These are phyloP conservation scores for Kappamyces sp. DNA, from an alignment of 192 early-diverging fungal species.

Conservation along the genomic window DNA sequence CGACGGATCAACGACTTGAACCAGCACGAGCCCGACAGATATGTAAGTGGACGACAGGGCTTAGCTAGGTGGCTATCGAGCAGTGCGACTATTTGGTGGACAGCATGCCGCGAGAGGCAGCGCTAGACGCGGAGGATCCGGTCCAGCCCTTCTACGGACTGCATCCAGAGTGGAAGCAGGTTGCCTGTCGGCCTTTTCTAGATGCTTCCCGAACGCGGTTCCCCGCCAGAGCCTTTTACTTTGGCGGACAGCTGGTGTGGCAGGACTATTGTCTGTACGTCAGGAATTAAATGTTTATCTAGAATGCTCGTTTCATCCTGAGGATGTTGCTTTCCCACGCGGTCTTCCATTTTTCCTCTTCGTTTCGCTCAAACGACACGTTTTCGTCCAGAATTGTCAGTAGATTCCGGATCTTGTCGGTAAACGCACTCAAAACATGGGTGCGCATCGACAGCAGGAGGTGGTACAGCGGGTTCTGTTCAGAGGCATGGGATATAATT, in stretches of 20 bases:
- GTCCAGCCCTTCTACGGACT: slow-evolving; percentile 44
- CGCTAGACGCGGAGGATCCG: slow-evolving; percentile 31
- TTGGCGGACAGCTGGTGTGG: slow-evolving; percentile 8
- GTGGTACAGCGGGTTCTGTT: too few species aligned
- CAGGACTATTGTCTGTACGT: slow-evolving; percentile 13
- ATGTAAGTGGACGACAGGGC: slow-evolving; percentile 36
- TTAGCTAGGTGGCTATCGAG: slow-evolving; percentile 31
- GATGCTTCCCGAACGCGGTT: slow-evolving; percentile 36
- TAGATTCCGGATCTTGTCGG: too few species aligned
- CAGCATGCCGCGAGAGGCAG: slow-evolving; percentile 24
- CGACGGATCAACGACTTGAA: slow-evolving; percentile 64
- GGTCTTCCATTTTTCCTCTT: background rate
- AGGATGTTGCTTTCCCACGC: slow-evolving; percentile 3
- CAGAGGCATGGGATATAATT: too few species aligned
- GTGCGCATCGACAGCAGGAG: too few species aligned
- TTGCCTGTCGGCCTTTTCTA: slow-evolving; percentile 58
- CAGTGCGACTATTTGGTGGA: slow-evolving; percentile 68
- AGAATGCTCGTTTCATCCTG: slow-evolving; percentile 5
- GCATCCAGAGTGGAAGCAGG: slow-evolving; percentile 43
- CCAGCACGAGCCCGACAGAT: slow-evolving; percentile 50
- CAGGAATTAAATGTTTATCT: slow-evolving; percentile 1
- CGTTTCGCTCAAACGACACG: background rate
- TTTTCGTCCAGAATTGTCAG: too few species aligned
- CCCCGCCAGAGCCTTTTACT: slow-evolving; percentile 9
- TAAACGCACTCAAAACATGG: too few species aligned